phyloP scores from a whole-genome alignment of 129 eudicot species.

The Apium graveolens region DNA sequence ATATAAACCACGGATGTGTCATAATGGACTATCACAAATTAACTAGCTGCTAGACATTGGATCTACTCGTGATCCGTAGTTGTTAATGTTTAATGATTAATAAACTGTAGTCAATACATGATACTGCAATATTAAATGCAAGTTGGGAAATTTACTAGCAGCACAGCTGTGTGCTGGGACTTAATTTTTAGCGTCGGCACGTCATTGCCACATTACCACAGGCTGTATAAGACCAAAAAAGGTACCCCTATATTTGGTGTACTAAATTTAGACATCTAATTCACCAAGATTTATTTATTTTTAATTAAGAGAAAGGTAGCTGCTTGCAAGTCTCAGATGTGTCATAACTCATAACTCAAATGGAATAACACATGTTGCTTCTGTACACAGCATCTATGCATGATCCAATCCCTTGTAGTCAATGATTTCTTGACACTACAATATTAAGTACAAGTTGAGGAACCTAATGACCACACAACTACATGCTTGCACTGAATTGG shows the following conservation, averaged over 20 bases:
- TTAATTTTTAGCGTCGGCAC: no score
- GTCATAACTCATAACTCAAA: neutral
- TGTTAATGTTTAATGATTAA: no score
- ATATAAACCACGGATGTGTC: neutral
- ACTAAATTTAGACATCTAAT: no score
- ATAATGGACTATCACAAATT: neutral
- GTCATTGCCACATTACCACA: no score
- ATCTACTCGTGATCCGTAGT: neutral
- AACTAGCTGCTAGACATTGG: neutral
- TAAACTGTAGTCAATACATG: neutral
- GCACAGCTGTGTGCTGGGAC: no score
- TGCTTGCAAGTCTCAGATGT: no score
- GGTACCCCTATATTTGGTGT: no score
- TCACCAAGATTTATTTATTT: no score
- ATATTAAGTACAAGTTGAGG: neutral
- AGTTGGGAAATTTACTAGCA: no score
- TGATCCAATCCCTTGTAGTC: neutral
- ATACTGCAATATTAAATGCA: no score
- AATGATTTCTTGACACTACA: neutral
- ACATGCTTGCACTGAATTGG: neutral
- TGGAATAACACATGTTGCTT: neutral
- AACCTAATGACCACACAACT: neutral
- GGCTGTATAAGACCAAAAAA: no score
- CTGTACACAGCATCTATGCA: neutral
- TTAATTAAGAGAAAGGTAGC: no score